Evolutionary conservation across 192 early-diverging fungal genomes (phyloP).

Genomic region (Phlyctochytrium planicorne): DNA sequence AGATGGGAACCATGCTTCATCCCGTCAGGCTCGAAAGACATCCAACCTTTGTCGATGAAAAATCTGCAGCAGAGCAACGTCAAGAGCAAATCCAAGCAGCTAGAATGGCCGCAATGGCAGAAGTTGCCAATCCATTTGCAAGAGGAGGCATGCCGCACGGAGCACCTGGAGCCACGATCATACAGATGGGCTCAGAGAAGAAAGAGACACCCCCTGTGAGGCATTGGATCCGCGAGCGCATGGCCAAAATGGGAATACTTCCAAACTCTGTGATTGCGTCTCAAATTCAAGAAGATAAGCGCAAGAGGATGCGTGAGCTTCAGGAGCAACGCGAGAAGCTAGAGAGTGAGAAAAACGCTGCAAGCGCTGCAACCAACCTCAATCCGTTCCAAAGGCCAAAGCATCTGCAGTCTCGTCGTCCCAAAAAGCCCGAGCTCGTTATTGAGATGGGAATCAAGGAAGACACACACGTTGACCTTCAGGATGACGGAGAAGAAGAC

Average conservation of each 20-base stretch:
- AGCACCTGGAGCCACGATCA: no score
- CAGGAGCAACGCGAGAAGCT: slow-evolving; percentile 2
- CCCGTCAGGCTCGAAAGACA: neutral
- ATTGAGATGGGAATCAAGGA: neutral
- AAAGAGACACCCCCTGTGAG: no score
- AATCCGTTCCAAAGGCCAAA: neutral
- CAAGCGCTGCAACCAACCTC: neutral
- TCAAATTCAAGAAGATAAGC: slow-evolving; percentile 12
- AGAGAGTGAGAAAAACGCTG: slow-evolving; percentile 1
- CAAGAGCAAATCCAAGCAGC: neutral
- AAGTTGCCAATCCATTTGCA: neutral
- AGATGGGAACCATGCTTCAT: neutral
- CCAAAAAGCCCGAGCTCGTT: neutral
- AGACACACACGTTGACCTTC: neutral
- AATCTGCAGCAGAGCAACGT: neutral
- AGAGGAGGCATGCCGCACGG: no score
- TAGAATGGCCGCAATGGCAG: neutral
- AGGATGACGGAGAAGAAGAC: slow-evolving; percentile 15
- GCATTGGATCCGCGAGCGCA: slow-evolving; percentile 28
- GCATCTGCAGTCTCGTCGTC: slow-evolving; percentile 2
- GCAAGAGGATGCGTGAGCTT: slow-evolving; percentile 7
- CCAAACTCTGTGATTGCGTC: slow-evolving; percentile 41
- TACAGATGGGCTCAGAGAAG: no score
- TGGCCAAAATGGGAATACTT: slow-evolving; percentile 34
- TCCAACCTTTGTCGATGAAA: neutral